Evolutionary conservation across 306 rosid genomes (phyloP).

Genomic region (Cucumis cinereus): DNA sequence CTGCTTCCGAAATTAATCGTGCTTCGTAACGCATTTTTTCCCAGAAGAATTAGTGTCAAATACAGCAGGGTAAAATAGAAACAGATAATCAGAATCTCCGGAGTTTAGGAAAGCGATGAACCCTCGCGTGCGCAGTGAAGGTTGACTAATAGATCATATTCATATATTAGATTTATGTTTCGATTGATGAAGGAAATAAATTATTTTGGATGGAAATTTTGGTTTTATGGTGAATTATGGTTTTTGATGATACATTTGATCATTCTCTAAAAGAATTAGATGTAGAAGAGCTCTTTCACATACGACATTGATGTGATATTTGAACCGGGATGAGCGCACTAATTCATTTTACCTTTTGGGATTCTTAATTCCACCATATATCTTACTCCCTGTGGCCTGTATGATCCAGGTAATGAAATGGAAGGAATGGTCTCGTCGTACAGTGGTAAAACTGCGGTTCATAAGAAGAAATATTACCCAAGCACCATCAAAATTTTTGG

Average conservation of each 20-base stretch:
- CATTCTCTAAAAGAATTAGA: background rate
- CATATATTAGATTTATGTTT: background rate
- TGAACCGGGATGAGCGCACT: background rate
- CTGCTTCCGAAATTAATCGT: background rate
- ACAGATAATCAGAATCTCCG: background rate
- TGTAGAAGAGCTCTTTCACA: background rate
- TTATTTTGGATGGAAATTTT: background rate
- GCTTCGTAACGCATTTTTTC: background rate
- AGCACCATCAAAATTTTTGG: constrained; percentile 45
- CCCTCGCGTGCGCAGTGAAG: background rate
- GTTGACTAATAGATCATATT: background rate
- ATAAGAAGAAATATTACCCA: constrained; percentile 28
- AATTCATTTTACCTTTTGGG: background rate
- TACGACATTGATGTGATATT: background rate
- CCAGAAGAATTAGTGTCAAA: background rate
- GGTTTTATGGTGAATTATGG: background rate
- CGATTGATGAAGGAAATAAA: background rate
- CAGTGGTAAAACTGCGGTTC: constrained; percentile 21
- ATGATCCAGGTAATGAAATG: constrained; percentile 36
- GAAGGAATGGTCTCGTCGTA: constrained; percentile 33
- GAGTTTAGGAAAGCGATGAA: background rate
- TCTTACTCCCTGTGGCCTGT: background rate
- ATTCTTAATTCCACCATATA: background rate
- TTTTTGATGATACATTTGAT: background rate
- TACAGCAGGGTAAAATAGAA: background rate